phyloP scores from a whole-genome alignment of 2,329 filamentous ascomycete genomes.

The Fusarium sp. region DNA sequence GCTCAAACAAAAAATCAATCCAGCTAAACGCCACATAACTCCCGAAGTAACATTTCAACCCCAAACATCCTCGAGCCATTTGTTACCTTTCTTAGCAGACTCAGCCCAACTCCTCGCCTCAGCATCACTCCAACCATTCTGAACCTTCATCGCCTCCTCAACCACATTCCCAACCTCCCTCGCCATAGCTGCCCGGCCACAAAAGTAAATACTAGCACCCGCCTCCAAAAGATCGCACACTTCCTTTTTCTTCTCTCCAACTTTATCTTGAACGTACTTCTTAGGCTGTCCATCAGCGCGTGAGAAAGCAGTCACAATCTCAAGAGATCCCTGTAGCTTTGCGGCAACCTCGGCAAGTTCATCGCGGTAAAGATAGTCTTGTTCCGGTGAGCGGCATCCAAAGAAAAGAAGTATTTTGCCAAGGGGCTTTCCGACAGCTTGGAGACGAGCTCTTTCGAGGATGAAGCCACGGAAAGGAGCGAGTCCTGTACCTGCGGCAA shows the following conservation, averaged over 20 bases:
- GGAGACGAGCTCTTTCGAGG: conserved; percentile 40
- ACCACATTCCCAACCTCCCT: conserved; percentile 57
- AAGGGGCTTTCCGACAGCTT: conserved; percentile 37
- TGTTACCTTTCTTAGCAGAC: conserved; percentile 60
- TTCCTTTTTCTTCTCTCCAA: conserved; percentile 48
- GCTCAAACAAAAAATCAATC: not conserved
- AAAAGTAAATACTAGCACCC: conserved; percentile 56
- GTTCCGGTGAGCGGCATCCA: conserved; percentile 65
- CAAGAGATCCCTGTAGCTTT: conserved; percentile 24
- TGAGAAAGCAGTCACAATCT: conserved; percentile 40
- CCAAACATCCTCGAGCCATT: conserved; percentile 68
- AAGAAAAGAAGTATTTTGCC: conserved; percentile 61
- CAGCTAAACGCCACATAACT: not conserved
- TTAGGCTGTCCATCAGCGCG: conserved; percentile 21
- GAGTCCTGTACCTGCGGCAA: conserved; percentile 63
- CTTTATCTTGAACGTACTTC: conserved; percentile 55
- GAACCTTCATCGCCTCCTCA: conserved; percentile 50
- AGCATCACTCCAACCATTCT: conserved; percentile 54
- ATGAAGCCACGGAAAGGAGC: conserved; percentile 55
- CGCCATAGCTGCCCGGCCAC: conserved; percentile 57
- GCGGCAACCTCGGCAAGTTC: conserved; percentile 46
- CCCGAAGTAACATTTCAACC: conserved; percentile 44
- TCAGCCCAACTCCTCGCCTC: conserved; percentile 60
- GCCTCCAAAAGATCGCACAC: conserved; percentile 49
- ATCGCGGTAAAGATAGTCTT: conserved; percentile 68